Evolutionary conservation across 768 basidiomycete species (phyloP), one percentile per base, ranked within the genome.

Genomic region (Cystofilobasidium bisporidii): DNA sequence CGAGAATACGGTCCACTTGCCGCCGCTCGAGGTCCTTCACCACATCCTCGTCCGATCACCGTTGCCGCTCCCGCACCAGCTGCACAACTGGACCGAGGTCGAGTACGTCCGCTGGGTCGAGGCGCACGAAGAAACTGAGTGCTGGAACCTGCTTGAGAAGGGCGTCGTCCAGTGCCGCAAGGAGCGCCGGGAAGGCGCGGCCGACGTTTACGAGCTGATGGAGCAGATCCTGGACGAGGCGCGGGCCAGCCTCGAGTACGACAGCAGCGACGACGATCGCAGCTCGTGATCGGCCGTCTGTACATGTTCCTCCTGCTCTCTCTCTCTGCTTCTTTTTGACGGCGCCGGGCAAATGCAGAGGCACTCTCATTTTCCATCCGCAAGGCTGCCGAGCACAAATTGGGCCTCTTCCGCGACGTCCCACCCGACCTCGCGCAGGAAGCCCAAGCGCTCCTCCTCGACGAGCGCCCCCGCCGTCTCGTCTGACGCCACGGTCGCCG

Each of bases 101-200:
- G 96, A 98, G 79, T 99, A 99, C 76, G 89, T 96, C 59, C 84
- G 89, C 53, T 99, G 93, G 92, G 82, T 98, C 17, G 87, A 90
- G 68, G 93, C 96, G 75, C 96, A 97, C 73, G 80, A 84, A 2
- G 84, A 86, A 69, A 82, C 81, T 68, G 94, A 97, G 75, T 83
- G 87, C 11, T 84, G 85, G 83, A 83, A 83, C 18, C 81, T 98
- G 55, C 79, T 99, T 15, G 88, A 92, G 63, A 82, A 86, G 20
- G 87, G 88, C 0, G 78, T 97, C 73, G 78, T 83, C 24, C 80
- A 83, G 14, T 86, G 85, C 73, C 81, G 78, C 26, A 82, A 85
- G 71, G 83, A 81, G 64, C 66, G 30, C 77, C 77, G 32, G 82
- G 72, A 64, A 8, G 74, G 57, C 73, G 86, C 82, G 11, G 76